These are phyloP conservation scores for Pichia deserticola DNA, from an alignment of 805 yeast genomes.

Conservation along the genomic window DNA sequence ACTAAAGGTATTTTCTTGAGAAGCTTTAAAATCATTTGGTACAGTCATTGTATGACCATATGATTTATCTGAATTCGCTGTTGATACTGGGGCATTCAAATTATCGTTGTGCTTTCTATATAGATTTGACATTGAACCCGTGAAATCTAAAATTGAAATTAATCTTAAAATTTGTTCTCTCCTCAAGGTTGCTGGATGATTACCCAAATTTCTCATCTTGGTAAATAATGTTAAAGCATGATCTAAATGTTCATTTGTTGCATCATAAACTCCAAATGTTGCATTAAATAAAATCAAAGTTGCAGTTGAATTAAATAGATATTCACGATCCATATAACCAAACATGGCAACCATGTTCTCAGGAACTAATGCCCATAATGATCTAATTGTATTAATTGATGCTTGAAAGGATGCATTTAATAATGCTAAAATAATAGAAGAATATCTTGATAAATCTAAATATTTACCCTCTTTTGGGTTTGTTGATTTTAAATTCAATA, in stretches of 20 bases:
- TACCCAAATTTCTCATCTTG: constrained; percentile 69
- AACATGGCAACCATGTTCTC: constrained; percentile 79
- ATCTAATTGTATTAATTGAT: constrained; percentile 65
- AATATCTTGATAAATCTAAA: constrained; percentile 59
- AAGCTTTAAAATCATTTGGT: background rate
- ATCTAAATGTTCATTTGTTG: constrained; percentile 62
- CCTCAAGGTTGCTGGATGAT: constrained; percentile 72
- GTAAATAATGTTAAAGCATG: constrained; percentile 65
- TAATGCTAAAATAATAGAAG: constrained; percentile 58
- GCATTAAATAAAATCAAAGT: constrained; percentile 68
- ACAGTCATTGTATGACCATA: constrained; percentile 6
- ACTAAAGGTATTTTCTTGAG: background rate
- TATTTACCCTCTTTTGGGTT: constrained; percentile 32
- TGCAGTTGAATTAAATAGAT: constrained; percentile 68
- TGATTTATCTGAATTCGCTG: constrained; percentile 13
- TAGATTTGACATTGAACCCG: constrained; percentile 53
- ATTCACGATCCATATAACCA: constrained; percentile 85
- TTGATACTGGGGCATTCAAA: constrained; percentile 20
- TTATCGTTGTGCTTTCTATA: constrained; percentile 53
- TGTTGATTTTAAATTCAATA: constrained; percentile 46
- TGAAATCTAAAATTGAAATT: constrained; percentile 59
- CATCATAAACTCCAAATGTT: constrained; percentile 76
- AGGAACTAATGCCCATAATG: constrained; percentile 66
- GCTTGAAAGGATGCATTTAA: constrained; percentile 76
- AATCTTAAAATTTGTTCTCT: constrained; percentile 63